Base-by-base conservation (phyloP, 805 yeast species). In the Tetrapisispora nanseiensis region DNA sequence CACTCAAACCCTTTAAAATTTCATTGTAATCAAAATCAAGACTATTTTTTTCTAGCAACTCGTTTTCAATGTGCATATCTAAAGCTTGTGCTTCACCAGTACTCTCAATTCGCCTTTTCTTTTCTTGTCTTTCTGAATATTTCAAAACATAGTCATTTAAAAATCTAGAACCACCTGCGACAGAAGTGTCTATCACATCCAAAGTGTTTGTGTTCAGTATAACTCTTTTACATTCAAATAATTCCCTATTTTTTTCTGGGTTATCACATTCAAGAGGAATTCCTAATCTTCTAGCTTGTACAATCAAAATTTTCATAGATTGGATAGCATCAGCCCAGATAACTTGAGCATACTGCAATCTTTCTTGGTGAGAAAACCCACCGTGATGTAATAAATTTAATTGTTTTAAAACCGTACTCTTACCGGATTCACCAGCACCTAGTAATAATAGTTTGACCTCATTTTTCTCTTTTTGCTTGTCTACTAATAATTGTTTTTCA, bases 361-460 rank as follows among this genome's bases (percentile, higher is more conserved):
- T 70, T 61, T 92, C 97, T 48, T 78, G 82, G 39, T 74, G 74
- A 1, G 83, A 69, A 65, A 90, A 92, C 2, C 95, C 94, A 34
- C 83, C 81, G 46, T 86, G 83, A 59, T 92, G 97, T 33, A 87
- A 62, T 15, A 92, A 69, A 51, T 83, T 77, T 78, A 89, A 73
- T 59, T 89, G 97, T 61, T 89, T 89, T 50, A 89, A 65, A 6
- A 89, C 95, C 0, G 97, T 89, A 2, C 95, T 83, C 59, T 89
- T 89, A 6, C 97, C 97, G 40, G 90, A 80, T 58, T 89, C 97
- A 4, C 97, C 97, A 0, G 97, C 85, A 33, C 97, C 96, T 28
- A 87, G 65, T n/a, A 90, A 68, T 31, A 90, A 63, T 46, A 90
- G 68, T 58, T 82, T 86, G 28, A 82, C 72, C 50, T 75, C 80